Percentiles rank a stretch among this genome's conserved stretches.
phyloP scores from a whole-genome alignment of 768 basidiomycete genomes.

The Grammothele lineata region DNA sequence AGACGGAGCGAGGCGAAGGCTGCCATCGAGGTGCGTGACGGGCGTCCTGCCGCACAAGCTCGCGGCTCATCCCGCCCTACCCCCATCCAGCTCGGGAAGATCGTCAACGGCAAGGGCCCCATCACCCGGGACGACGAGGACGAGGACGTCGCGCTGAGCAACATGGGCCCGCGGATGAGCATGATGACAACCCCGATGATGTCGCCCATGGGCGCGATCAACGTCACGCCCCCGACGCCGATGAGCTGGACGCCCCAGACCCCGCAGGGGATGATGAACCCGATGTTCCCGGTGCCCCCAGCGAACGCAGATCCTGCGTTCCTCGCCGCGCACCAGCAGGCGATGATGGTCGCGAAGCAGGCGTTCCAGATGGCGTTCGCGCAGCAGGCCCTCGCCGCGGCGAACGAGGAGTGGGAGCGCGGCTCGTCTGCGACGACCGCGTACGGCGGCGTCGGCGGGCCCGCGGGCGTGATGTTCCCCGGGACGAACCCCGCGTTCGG shows the following conservation, averaged over 20 bases:
- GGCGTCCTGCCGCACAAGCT: not conserved
- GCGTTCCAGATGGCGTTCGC: conserved; percentile 88
- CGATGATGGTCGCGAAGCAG: conserved; percentile 83
- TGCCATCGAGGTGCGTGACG: conserved; percentile 79
- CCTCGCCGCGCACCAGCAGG: conserved; percentile 79
- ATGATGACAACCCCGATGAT: conserved; percentile 30
- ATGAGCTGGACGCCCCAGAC: conserved; percentile 15
- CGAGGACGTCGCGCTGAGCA: conserved; percentile 29
- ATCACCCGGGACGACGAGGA: conserved; percentile 36
- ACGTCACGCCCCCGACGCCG: conserved; percentile 19
- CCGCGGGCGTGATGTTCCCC: conserved; percentile 22
- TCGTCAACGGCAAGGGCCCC: conserved; percentile 75
- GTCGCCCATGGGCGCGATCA: conserved; percentile 19
- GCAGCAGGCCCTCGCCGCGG: conserved; percentile 84
- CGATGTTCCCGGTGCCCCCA: conserved; percentile 25
- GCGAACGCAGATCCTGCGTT: conserved; percentile 52
- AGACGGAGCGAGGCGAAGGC: conserved; percentile 81
- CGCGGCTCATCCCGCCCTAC: conserved; percentile 4
- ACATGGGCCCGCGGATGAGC: conserved; percentile 31
- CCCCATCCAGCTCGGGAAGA: conserved; percentile 71
- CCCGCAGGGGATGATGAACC: conserved; percentile 31
- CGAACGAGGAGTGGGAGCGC: conserved; percentile 91
- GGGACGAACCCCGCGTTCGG: conserved; percentile 24
- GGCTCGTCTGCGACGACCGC: conserved; percentile 46
- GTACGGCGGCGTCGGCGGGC: conserved; percentile 28